Evolutionary conservation across 108 stramenopile species (phyloP).

Genomic region (Epipyxis sp.): DNA sequence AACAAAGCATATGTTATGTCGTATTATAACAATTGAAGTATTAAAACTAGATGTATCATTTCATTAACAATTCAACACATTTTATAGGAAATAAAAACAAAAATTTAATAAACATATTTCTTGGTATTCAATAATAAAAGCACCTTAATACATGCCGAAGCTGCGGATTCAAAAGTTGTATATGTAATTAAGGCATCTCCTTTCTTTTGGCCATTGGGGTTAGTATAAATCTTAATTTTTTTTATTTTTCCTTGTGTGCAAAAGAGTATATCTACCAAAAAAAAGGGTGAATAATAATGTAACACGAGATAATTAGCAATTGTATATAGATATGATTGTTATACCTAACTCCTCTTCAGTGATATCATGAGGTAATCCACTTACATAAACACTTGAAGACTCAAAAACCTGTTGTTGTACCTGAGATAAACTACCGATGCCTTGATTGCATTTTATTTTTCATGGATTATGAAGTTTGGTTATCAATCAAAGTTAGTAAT

Average conservation of each 20-base stretch:
- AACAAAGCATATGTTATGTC: too few species aligned
- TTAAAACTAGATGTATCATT: too few species aligned
- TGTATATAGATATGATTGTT: not conserved
- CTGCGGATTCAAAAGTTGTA: not conserved
- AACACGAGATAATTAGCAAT: not conserved
- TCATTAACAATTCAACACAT: too few species aligned
- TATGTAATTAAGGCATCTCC: slow-evolving; percentile 16
- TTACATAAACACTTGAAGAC: slow-evolving; percentile 21
- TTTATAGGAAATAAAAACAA: too few species aligned
- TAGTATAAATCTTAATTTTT: slow-evolving; percentile 4
- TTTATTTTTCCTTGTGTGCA: not conserved
- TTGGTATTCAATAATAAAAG: too few species aligned
- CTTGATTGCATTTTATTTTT: too few species aligned
- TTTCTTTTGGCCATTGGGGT: not conserved
- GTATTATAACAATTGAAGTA: too few species aligned
- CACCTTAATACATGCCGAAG: not conserved
- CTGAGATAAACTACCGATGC: too few species aligned
- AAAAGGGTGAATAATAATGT: not conserved
- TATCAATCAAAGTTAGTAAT: too few species aligned
- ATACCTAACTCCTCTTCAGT: slow-evolving; percentile 21
- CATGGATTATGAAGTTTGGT: too few species aligned
- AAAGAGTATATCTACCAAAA: not conserved
- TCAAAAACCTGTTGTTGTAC: too few species aligned
- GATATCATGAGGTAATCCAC: not conserved
- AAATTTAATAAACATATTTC: too few species aligned